These are phyloP conservation scores for Lathyrus aphaca DNA, from an alignment of 306 rosid genomes.

Conservation along the genomic window DNA sequence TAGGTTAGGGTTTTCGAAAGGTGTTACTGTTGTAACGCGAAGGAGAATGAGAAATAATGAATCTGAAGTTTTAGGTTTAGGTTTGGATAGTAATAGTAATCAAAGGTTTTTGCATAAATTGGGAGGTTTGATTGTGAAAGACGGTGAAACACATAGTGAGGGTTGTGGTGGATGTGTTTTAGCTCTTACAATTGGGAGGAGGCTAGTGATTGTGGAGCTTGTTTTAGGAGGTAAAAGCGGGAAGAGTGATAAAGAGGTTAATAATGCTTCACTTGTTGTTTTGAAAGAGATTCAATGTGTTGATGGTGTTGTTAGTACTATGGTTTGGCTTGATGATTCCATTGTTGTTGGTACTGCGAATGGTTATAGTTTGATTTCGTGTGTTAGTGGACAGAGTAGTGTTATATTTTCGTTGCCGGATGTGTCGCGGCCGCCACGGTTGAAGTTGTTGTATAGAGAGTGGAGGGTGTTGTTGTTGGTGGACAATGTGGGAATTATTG, in stretches of 20 bases:
- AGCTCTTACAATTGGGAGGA: constrained; percentile 64
- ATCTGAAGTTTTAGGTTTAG: constrained; percentile 48
- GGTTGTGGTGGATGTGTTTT: constrained; percentile 54
- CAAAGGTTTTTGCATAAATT: constrained; percentile 73
- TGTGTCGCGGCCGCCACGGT: constrained; percentile 65
- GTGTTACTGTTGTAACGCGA: constrained; percentile 60
- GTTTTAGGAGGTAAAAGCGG: constrained; percentile 55
- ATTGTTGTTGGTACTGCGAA: constrained; percentile 68
- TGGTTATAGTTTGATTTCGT: constrained; percentile 83
- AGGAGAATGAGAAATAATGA: constrained; percentile 59
- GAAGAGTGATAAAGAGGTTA: constrained; percentile 53
- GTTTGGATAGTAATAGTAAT: constrained; percentile 40
- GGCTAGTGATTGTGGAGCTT: constrained; percentile 70
- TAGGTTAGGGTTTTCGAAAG: constrained; percentile 64
- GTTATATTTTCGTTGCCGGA: constrained; percentile 86
- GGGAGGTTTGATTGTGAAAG: constrained; percentile 73
- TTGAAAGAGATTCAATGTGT: constrained; percentile 80
- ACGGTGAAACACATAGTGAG: constrained; percentile 51
- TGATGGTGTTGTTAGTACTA: constrained; percentile 68
- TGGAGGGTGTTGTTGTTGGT: constrained; percentile 90
- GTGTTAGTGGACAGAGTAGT: constrained; percentile 74
- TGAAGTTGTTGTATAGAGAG: constrained; percentile 74
- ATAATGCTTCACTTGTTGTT: constrained; percentile 56
- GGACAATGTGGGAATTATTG: constrained; percentile 89
- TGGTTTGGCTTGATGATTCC: constrained; percentile 95